Percentiles rank a stretch among this genome's conserved stretches.
Evolutionary conservation across 2,329 filamentous ascomycete species (phyloP).

Genomic region (Penicillium sp.): DNA sequence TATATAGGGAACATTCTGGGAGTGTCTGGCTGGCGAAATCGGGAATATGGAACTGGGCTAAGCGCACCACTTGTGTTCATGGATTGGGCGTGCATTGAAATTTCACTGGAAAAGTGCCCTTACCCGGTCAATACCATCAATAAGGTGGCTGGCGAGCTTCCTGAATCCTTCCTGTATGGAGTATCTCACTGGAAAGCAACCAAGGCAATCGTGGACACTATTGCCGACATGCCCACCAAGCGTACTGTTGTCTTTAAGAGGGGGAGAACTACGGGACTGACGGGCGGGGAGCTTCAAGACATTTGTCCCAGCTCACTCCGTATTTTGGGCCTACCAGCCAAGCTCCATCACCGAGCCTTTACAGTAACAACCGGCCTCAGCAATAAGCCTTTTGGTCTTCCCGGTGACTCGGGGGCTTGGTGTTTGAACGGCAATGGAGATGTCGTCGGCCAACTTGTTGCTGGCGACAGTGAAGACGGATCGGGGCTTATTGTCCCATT

Average conservation of each 20-base stretch:
- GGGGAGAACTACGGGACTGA: not conserved
- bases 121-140: not conserved
- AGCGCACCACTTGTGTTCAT: not conserved
- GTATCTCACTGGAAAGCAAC: slow-evolving; percentile 1
- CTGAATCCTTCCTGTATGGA: not conserved
- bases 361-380: not conserved
- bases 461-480: not conserved
- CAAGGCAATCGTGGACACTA: not conserved
- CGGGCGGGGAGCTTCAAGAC: not conserved
- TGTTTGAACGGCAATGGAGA: slow-evolving; percentile 5
- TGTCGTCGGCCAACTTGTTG: slow-evolving; percentile 3
- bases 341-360: not conserved
- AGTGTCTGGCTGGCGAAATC: slow-evolving; percentile 3
- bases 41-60: not conserved
- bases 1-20: not conserved
- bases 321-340: not conserved
- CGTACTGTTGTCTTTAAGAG: not conserved
- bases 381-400: not conserved
- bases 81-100: slow-evolving; percentile 4
- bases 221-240: not conserved
- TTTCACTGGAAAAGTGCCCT: not conserved
- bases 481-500: not conserved
- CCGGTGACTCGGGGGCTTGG: not conserved
- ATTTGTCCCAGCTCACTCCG: not conserved
- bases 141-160: not conserved